Conservation (phyloP, 345 rosid species). For the Sonneratia caseolaris region DNA sequence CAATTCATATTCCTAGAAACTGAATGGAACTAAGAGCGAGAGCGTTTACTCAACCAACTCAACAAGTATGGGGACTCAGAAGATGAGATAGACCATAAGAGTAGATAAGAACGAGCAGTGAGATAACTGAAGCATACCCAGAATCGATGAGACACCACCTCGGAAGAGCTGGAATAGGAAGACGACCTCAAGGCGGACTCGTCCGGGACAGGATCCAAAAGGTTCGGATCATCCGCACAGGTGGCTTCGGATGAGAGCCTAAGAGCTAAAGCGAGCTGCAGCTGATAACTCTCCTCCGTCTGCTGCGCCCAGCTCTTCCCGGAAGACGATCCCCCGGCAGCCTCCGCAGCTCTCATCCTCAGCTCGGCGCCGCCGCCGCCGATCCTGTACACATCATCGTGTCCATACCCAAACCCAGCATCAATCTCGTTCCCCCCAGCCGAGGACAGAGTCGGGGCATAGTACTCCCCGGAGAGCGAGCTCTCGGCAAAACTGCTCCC, state of each 20-base stretch:
- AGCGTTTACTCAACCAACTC: background rate
- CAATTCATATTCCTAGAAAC: background rate
- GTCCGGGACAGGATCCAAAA: conserved; percentile 80
- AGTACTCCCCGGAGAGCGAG: conserved; percentile 85
- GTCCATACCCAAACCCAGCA: conserved; percentile 36
- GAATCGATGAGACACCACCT: conserved; percentile 76
- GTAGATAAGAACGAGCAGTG: background rate
- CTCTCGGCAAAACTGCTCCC: conserved; percentile 98
- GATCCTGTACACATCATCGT: conserved; percentile 39
- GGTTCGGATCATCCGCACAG: conserved; percentile 89
- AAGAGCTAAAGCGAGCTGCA: conserved; percentile 92
- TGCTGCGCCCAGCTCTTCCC: conserved; percentile 99
- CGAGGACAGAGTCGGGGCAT: conserved; percentile 48
- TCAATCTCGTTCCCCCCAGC: conserved; percentile 66
- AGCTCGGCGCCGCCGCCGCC: conserved; percentile 26
- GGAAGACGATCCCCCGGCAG: conserved; percentile 38
- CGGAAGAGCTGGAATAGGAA: conserved; percentile 45
- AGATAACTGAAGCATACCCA: conserved; percentile 49
- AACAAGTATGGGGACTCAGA: background rate
- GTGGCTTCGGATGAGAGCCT: conserved; percentile 89
- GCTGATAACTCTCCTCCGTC: conserved; percentile 99
- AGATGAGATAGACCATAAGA: background rate
- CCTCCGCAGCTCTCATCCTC: conserved; percentile 32
- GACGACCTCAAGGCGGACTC: conserved; percentile 46
- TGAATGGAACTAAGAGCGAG: background rate